These are phyloP conservation scores for Nidularia sp. DNA, from an alignment of 768 basidiomycete genomes.

Conservation along the genomic window DNA sequence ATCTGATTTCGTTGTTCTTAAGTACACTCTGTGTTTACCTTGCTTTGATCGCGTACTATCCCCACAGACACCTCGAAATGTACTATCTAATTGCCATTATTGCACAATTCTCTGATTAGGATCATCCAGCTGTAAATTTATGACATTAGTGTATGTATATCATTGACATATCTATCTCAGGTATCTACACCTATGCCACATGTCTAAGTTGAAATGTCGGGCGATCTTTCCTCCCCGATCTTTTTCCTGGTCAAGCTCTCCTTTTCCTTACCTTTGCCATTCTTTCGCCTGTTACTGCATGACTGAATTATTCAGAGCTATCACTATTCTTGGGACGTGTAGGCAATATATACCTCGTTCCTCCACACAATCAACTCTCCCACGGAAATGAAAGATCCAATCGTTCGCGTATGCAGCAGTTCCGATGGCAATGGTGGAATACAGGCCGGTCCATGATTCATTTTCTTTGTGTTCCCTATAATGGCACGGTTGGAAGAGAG, in stretches of 20 bases:
- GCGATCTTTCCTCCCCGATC: neutral
- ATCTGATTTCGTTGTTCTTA: neutral
- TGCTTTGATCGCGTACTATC: constrained; percentile 2
- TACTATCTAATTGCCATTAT: neutral
- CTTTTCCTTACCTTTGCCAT: constrained; percentile 4
- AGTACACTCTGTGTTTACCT: neutral
- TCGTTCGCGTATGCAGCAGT: neutral
- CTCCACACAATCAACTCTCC: neutral
- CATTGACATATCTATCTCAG: neutral
- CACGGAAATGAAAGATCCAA: neutral
- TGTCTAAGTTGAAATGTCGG: neutral
- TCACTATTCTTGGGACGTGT: neutral
- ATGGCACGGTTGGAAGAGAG: too few relatives aligned
- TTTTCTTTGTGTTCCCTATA: neutral
- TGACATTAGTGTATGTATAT: neutral
- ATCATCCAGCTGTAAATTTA: too few relatives aligned
- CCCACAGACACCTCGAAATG: neutral
- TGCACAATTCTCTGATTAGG: neutral
- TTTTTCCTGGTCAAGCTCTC: neutral
- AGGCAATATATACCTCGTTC: neutral
- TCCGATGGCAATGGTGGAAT: neutral
- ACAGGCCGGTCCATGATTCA: neutral
- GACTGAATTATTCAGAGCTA: neutral
- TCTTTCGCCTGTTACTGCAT: constrained; percentile 3
- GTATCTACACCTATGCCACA: neutral